A percentile compares a stretch with the other conserved stretches of the same genome.
phyloP scores from a whole-genome alignment of 2,329 filamentous ascomycete species.

The Pseudogymnoascus sp. region DNA sequence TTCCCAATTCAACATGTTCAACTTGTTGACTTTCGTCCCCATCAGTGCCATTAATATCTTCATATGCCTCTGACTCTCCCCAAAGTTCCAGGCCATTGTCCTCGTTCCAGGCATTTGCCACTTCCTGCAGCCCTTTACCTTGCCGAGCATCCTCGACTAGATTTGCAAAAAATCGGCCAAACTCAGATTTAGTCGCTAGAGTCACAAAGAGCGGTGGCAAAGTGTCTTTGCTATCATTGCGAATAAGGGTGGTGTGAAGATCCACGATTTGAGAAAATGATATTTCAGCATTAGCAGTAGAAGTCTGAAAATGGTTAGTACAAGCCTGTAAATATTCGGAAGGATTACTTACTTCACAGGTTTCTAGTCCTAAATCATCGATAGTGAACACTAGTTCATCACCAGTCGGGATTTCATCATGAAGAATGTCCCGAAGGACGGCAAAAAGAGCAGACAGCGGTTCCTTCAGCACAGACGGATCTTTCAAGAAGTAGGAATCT shows the following conservation, averaged over 20 bases:
- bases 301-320: slow-evolving; percentile 37
- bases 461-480: slow-evolving; percentile 46
- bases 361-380: slow-evolving; percentile 46
- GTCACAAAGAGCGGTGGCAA: slow-evolving; percentile 52
- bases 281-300: slow-evolving; percentile 38
- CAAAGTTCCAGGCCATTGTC: slow-evolving; percentile 5
- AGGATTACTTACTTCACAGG: slow-evolving; percentile 46
- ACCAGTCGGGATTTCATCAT: slow-evolving; percentile 46
- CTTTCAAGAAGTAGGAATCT: slow-evolving; percentile 49
- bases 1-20: slow-evolving; percentile 15
- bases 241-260: slow-evolving; percentile 50
- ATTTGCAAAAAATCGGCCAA: slow-evolving; percentile 44
- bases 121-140: slow-evolving; percentile 42
- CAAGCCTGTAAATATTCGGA: neutral
- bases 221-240: slow-evolving; percentile 42
- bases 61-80: slow-evolving; percentile 8
- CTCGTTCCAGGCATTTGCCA: slow-evolving; percentile 19
- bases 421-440: slow-evolving; percentile 47
- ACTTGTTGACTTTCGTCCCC: slow-evolving; percentile 19
- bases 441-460: slow-evolving; percentile 48
- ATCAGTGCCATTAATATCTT: neutral
- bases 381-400: slow-evolving; percentile 51
- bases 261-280: slow-evolving; percentile 51
- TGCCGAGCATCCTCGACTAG: slow-evolving; percentile 46
- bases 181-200: slow-evolving; percentile 46